Percentiles rank a stretch among this genome's conserved stretches.
Conservation (phyloP, 352 stramenopile species). For the Pythium sp. region DNA sequence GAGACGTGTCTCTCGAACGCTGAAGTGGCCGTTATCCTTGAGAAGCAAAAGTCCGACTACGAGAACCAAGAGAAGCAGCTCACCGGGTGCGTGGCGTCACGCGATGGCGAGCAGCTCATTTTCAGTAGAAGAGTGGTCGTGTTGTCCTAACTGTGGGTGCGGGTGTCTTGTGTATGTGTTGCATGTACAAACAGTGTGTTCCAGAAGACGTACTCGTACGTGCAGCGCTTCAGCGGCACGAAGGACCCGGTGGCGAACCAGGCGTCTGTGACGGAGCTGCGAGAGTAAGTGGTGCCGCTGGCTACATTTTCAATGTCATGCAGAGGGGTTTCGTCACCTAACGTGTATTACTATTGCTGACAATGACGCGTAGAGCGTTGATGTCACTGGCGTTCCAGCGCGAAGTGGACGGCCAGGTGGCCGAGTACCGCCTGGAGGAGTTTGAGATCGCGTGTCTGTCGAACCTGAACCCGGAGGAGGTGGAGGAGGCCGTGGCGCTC, state of each 20-base stretch:
- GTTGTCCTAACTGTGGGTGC: neutral
- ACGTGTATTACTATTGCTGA: neutral
- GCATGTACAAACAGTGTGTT: slow-evolving; percentile 58
- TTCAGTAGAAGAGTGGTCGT: neutral
- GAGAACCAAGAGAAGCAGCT: slow-evolving; percentile 90
- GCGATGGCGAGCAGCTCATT: slow-evolving; percentile 5
- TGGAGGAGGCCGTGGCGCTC: slow-evolving; percentile 85
- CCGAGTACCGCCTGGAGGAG: slow-evolving; percentile 83
- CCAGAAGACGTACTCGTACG: slow-evolving; percentile 91
- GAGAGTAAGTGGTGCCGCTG: slow-evolving; percentile 55
- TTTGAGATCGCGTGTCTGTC: slow-evolving; percentile 90
- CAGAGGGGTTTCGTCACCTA: neutral
- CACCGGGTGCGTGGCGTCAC: slow-evolving; percentile 43
- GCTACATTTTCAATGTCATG: neutral
- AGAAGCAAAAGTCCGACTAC: slow-evolving; percentile 90
- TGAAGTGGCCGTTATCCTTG: slow-evolving; percentile 87
- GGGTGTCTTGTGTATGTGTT: slow-evolving; percentile 1
- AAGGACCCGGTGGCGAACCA: slow-evolving; percentile 90
- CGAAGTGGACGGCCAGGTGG: slow-evolving; percentile 62
- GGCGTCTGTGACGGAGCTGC: slow-evolving; percentile 84
- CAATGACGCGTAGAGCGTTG: slow-evolving; percentile 45
- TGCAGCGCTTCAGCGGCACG: slow-evolving; percentile 89
- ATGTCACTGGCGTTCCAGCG: slow-evolving; percentile 85
- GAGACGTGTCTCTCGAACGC: slow-evolving; percentile 89
- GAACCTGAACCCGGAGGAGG: slow-evolving; percentile 88